Base-by-base conservation (phyloP, 208 protist genomes). In the Leptomonas pyrrhocoris region DNA sequence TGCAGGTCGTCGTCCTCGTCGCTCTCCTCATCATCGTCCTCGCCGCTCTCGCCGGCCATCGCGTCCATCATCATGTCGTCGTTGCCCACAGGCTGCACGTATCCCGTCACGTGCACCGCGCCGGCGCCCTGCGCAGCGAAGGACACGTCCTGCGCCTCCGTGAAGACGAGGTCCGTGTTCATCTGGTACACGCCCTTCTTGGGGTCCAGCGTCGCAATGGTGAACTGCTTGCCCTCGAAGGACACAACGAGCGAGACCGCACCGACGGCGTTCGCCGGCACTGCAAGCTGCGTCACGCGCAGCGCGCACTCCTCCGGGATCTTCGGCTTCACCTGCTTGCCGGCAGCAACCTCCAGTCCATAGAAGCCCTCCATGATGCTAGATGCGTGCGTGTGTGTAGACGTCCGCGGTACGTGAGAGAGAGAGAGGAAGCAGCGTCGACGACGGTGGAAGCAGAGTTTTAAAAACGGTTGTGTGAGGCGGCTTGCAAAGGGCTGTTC, bases 311-410 rank as follows among this genome's bases (percentile, higher is more conserved):
- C 91, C 61, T 87, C 84, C 36, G 86, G 85, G 50, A 96, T 93
- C 68, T 89, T 91, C 65, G 88, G 86, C 83, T 94, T 93, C 73
- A 92, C 86, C 77, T 89, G 81, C 74, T 87, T 84, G 63, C 85
- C 85, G 28, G 84, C 76, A 13, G 73, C 50, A 5, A 95, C 85
- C 69, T 92, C 88, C 1, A 92, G 43, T 61, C 90, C 90, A 74
- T 95, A 95, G 59, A 95, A 95, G 73, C 90, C 88, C 83, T 95
- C 90, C 90, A 95, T 95, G 28, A 40, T 80, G 36, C n/a, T n/a
- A n/a, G n/a, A n/a, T n/a, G n/a, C n/a, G n/a, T n/a, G n/a, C n/a
- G n/a, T n/a, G n/a, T n/a, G n/a, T n/a, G n/a, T n/a, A n/a, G n/a
- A n/a, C n/a, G n/a, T n/a, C n/a, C n/a, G n/a, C n/a, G n/a, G n/a